Conservation (phyloP, 257 asterid species). For the Linderniella brevidens region DNA sequence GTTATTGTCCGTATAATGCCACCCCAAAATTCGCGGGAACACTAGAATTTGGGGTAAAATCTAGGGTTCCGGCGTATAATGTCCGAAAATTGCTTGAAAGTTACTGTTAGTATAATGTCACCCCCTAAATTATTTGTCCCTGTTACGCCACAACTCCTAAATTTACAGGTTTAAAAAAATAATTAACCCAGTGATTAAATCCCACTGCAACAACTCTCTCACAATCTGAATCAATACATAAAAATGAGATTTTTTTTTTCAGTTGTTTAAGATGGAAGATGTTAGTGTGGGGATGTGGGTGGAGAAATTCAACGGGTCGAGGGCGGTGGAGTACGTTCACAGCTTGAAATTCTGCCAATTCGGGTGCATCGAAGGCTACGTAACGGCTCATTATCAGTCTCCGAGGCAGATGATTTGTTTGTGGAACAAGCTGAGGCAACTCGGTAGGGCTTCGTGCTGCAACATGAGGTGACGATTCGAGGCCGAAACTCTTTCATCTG, state of each 20-base stretch:
- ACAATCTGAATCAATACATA: neutral
- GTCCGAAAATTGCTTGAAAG: no score
- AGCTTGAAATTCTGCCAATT: conserved; percentile 86
- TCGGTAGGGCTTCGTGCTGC: conserved; percentile 59
- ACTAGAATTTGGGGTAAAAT: no score
- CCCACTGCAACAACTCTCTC: neutral
- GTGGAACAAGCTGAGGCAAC: conserved; percentile 55
- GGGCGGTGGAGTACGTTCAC: conserved; percentile 54
- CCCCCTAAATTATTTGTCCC: no score
- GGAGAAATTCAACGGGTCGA: conserved; percentile 45
- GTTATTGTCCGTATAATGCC: no score
- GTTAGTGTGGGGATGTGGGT: conserved; percentile 99
- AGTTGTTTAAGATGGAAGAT: conserved; percentile 95
- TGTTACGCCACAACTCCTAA: no score
- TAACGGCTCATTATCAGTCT: conserved; percentile 82
- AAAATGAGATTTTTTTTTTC: conserved; percentile 7
- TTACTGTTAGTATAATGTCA: no score
- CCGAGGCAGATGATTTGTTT: conserved; percentile 86
- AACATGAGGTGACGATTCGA: conserved; percentile 44
- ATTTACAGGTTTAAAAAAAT: no score
- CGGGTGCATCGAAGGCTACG: conserved; percentile 74
- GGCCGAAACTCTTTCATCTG: neutral
- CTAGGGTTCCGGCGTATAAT: no score
- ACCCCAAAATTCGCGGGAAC: no score
- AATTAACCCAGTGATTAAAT: neutral